Base-by-base conservation (phyloP, 2,329 filamentous ascomycete genomes). In the Aureobasidium zeae region DNA sequence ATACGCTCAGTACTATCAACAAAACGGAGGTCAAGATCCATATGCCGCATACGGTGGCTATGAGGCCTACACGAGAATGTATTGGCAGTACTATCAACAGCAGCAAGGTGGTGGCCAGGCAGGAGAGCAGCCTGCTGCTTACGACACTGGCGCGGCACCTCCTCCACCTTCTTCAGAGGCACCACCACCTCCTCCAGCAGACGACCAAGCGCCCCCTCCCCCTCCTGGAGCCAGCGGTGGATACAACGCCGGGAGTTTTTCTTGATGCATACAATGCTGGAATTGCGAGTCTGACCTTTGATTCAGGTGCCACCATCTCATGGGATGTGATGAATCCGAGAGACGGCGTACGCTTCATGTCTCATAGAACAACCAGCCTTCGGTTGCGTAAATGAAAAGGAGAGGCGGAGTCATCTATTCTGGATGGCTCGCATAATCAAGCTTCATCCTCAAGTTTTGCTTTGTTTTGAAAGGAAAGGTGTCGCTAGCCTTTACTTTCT, bases 21-120 rank as follows among this genome's bases (percentile, higher is more conserved):
- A 87, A 50, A 75, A 72, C 52, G n/a, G n/a, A n/a, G 45, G 45
- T 15, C 68, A 75, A 51, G 85, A 94, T 55, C 87, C 87, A 0
- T 94, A 94, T 61, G 86, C 86, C 26, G 80, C 84, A 10, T 94
- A 89, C 54, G 87, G 87, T 49, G 88, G 87, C 43, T 94, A 49
- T 30, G 46, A 50, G 32, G 46, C 45, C 20, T 51, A 51, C 42
- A 33, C 44, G 21, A 49, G 46, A 34, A 48, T 48, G 49, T 49
- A 51, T 45, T 44, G 44, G 26, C 44, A 51, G 37, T 51, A 49
- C 17, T 38, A 38, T 17, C 46, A 50, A 26, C 50, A 52, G 28
- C 46, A 50, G 30, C 42, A 46, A 20, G 49, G 30, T 12, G 43
- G 43, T 21, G 28, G 24, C 3, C 37, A 26, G 3, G 37, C 24